Evolutionary conservation across 306 rosid species (phyloP), one percentile per base, ranked within the genome.

Genomic region (Crotalaria pallida): DNA sequence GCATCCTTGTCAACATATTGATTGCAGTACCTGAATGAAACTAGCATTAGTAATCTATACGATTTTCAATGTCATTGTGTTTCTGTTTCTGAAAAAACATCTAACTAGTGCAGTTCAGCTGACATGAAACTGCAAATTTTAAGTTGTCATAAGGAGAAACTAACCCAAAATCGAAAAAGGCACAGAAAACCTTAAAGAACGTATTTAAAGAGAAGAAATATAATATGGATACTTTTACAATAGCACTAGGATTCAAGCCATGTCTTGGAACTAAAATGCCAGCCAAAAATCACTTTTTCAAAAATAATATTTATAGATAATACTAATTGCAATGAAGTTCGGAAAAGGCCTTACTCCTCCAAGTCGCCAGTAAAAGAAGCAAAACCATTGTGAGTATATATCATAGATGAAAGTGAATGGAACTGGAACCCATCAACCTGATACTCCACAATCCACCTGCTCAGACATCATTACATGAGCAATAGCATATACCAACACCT

Each of bases 1-100:
- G 98, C 98, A 31, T 90, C 97, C 89, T 77, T 85, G 83, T 93
- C 98, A 27, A 93, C 92, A 77, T 87, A 93, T 85, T 93, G 98
- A 84, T 93, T 93, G 85, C 94, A 88, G 77, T 87, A 90, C 85
- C 97, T 93, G 88, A 76, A 76, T 38, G 57, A 59, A 73, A 80
- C 49, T 50, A 77, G 61, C 67, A 77, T 23, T 58, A 33, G 60
- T 47, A 67, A 60, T 34, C 63, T 65, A 50, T 65, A n/a, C 19
- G 71, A 24, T 40, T 65, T 70, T 31, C 45, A 52, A 70, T 29
- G 31, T 36, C 51, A 49, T 65, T 5, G 22, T 17, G 63, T 15
- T 68, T 29, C 16, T 16, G 6, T 62, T 29, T 58, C 49, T 18
- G 8, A 69, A 63, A 45, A 61, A 12, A n/a, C 43, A 76, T 64